Percentiles rank a stretch among this genome's conserved stretches.
Evolutionary conservation across 2,329 filamentous ascomycete species (phyloP).

Genomic region (Xylaria sp.): DNA sequence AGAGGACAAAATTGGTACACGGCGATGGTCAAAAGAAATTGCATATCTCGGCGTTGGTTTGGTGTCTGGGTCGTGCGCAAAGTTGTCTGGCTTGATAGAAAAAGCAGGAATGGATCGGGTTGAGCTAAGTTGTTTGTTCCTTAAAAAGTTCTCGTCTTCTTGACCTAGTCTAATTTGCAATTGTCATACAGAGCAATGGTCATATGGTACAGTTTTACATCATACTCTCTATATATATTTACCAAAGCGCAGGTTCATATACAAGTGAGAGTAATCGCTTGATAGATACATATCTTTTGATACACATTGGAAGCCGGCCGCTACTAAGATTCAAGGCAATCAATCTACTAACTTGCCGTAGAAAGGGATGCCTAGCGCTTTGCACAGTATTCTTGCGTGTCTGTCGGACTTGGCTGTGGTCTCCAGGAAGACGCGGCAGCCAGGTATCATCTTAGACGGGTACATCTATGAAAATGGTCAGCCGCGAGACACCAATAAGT

Average conservation of each 20-base stretch:
- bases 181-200: constrained; percentile 5
- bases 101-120: background rate
- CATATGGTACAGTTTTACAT: constrained; percentile 46
- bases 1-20: background rate
- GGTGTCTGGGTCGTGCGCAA: constrained; percentile 18
- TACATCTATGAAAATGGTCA: constrained; percentile 61
- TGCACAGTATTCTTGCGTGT: constrained; percentile 81
- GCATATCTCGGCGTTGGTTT: constrained; percentile 39
- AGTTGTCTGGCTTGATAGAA: constrained; percentile 18
- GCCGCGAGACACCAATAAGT: constrained; percentile 3
- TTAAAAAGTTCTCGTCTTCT: background rate
- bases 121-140: background rate
- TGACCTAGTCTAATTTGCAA: background rate
- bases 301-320: constrained; percentile 4
- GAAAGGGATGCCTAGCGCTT: constrained; percentile 81
- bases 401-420: constrained; percentile 87
- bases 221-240: constrained; percentile 36
- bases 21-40: constrained; percentile 25
- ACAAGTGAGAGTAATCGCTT: constrained; percentile 20
- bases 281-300: constrained; percentile 8
- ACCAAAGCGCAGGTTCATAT: constrained; percentile 25
- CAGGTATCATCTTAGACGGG: constrained; percentile 79
- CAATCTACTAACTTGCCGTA: constrained; percentile 73
- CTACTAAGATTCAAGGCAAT: constrained; percentile 5
- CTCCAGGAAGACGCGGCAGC: constrained; percentile 84